A percentile compares a stretch with the other conserved stretches of the same genome.
Evolutionary conservation across 345 rosid genomes (phyloP).

Genomic region (Aegle marmelos): DNA sequence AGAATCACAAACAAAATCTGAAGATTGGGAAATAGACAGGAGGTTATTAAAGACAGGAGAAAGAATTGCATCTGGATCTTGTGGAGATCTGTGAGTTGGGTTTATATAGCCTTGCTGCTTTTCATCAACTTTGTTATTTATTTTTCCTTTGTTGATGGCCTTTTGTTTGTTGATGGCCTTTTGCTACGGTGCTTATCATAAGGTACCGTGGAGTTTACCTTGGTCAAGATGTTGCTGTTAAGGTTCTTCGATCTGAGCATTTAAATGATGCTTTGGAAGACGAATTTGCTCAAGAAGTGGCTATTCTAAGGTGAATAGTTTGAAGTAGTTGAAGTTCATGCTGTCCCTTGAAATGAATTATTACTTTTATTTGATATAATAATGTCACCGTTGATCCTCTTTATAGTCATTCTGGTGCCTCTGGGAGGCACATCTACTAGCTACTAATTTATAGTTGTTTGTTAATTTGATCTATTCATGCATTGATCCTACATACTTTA

Average conservation of each 20-base stretch:
- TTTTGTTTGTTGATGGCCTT: slow-evolving; percentile 12
- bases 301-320: slow-evolving; percentile 53
- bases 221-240: slow-evolving; percentile 75
- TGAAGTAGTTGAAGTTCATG: slow-evolving; percentile 9
- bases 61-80: slow-evolving; percentile 63
- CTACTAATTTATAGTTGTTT: neutral
- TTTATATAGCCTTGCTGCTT: slow-evolving; percentile 10
- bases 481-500: neutral
- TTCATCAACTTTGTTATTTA: slow-evolving; percentile 1
- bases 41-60: slow-evolving; percentile 56
- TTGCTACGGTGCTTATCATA: slow-evolving; percentile 15
- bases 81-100: slow-evolving; percentile 67
- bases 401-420: neutral
- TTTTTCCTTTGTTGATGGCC: slow-evolving; percentile 7
- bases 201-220: slow-evolving; percentile 62
- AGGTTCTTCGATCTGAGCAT: slow-evolving; percentile 62
- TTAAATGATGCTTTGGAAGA: slow-evolving; percentile 46
- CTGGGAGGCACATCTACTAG: neutral
- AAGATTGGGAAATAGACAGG: slow-evolving; percentile 58
- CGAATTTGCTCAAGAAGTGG: slow-evolving; percentile 70
- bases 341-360: neutral
- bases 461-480: neutral
- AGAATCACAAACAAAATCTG: slow-evolving; percentile 26
- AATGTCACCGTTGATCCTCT: neutral
- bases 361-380: neutral